Evolutionary conservation across 148 eudicot genomes (phyloP).

Genomic region (Hydrangea macrophylla): DNA sequence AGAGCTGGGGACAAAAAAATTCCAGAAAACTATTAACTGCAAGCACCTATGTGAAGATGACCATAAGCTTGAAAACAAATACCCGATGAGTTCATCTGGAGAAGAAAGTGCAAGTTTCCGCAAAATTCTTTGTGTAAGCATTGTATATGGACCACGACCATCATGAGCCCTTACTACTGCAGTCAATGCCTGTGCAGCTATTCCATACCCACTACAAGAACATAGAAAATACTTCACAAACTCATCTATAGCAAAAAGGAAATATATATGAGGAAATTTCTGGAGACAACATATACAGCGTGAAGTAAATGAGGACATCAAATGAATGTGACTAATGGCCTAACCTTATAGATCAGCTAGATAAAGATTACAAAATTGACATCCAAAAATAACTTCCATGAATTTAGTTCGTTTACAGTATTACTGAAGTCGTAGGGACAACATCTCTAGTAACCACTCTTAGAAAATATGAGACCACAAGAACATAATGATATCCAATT

Average conservation of each 20-base stretch:
- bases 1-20: neutral
- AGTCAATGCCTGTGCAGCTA: conserved; percentile 81
- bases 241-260: neutral
- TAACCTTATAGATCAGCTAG: neutral
- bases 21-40: neutral
- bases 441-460: neutral
- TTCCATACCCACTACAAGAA: conserved; percentile 81
- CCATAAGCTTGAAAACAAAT: conserved; percentile 20
- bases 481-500: no score
- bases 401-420: neutral
- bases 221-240: neutral
- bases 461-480: no score
- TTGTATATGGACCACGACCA: conserved; percentile 77
- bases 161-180: conserved; percentile 84
- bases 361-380: no score
- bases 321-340: neutral
- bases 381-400: neutral
- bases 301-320: no score
- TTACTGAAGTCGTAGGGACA: neutral
- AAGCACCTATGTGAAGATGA: neutral
- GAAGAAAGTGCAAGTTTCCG: conserved; percentile 60
- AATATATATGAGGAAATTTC: neutral
- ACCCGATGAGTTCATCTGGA: conserved; percentile 86
- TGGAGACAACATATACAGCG: neutral
- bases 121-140: conserved; percentile 51